Evolutionary conservation across 306 rosid genomes (phyloP), one percentile per base, ranked within the genome.

Genomic region (Vigna hirtella): DNA sequence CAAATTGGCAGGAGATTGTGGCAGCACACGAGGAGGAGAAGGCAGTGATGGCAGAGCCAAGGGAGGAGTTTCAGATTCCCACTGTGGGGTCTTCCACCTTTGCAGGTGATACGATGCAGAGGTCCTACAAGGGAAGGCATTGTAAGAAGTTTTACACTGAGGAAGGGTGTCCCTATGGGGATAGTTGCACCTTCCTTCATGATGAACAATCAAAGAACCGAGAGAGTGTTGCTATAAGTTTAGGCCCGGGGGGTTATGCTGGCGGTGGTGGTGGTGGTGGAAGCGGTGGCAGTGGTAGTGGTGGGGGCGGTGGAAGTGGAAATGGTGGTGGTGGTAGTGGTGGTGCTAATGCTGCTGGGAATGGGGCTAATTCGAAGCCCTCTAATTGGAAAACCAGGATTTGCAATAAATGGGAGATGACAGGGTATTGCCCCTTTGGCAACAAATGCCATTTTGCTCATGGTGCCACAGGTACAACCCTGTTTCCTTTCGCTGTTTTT

Each of bases 331-430:
- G 7, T 51, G 66, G 18, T 16, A 45, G 9, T 45, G 76, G 10
- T 72, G 43, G 42, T 0, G 47, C 17, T 9, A 74, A 28, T 47
- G 34, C 57, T 2, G 34, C 77, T 36, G 92, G 81, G 2, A 86
- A 74, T 78, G 93, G 91, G 8, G 3, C 85, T 16, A 94, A 81
- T 87, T 78, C 72, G 7, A 96, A 96, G 87, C 99, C 99, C 26
- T 93, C 99, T 0, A 96, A 96, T 83, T 96, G 99, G 99, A 96
- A 96, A 85, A 96, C 99, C 14, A 86, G 99, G 87, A 91, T 96
- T 79, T 96, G 99, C 78, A 96, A 96, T 80, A 96, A 96, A 83
- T 96, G 99, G 99, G 99, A 96, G 84, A 81, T 89, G 89, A 96
- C 99, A 1, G 98, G 99, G 47, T 93, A 96, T 91, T 96, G 99